Conservation (phyloP, 169 alveolate genomes). For the Toxoplasma gondii region DNA sequence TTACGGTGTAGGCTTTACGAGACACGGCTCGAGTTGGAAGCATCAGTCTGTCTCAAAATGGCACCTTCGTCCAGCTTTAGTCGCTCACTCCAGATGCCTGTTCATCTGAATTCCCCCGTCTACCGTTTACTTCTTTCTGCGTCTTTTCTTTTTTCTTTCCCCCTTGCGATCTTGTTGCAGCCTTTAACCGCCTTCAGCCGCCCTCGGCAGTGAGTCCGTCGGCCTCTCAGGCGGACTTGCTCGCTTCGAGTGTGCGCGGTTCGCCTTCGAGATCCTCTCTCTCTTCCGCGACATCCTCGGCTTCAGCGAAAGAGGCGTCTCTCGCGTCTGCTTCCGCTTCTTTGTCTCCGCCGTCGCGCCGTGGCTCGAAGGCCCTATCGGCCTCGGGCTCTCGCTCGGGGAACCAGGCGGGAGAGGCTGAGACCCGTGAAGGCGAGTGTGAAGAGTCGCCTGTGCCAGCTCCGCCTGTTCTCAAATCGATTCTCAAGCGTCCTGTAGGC, state of each 20-base stretch:
- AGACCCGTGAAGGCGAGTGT: too few species aligned
- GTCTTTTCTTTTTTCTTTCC: background rate
- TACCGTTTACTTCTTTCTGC: background rate
- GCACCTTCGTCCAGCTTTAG: too few species aligned
- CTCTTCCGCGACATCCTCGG: background rate
- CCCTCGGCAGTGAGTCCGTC: slow-evolving; percentile 33
- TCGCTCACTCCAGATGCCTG: too few species aligned
- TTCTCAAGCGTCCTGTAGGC: background rate
- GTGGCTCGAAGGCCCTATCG: background rate
- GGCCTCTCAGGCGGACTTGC: background rate
- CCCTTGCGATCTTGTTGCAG: background rate
- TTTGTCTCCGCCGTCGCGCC: background rate
- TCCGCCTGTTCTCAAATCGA: background rate
- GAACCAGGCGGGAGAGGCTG: too few species aligned
- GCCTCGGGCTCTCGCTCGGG: background rate
- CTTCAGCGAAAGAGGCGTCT: background rate
- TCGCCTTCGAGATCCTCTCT: background rate
- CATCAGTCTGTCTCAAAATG: too few species aligned
- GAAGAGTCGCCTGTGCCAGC: background rate
- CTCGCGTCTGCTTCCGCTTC: background rate
- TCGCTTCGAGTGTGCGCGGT: background rate
- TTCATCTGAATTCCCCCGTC: too few species aligned
- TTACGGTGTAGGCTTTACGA: too few species aligned
- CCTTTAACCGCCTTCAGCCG: slow-evolving; percentile 32
- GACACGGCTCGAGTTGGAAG: too few species aligned